Conservation (phyloP, 2,329 filamentous ascomycete genomes). For the Fonsecaea monophora region DNA sequence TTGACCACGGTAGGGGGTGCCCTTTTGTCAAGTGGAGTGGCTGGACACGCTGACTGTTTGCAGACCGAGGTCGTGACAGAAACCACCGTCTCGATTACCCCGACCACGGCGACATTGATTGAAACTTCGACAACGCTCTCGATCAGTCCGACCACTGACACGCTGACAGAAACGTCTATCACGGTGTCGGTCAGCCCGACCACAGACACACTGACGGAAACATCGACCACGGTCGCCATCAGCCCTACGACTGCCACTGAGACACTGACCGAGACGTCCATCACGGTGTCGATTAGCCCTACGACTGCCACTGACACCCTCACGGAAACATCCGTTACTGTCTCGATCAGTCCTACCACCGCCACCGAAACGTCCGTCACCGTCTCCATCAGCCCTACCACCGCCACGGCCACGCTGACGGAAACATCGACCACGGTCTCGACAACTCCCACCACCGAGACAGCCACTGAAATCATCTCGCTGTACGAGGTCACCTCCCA, state of each 20-base stretch:
- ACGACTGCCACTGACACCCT: background rate
- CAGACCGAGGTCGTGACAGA: constrained; percentile 31
- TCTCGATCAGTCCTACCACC: background rate
- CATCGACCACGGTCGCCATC: constrained; percentile 8
- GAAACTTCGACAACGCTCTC: background rate
- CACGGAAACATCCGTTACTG: too few species aligned
- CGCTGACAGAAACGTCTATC: constrained; percentile 1
- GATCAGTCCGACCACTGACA: constrained; percentile 17
- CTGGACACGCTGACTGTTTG: background rate
- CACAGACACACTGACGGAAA: constrained; percentile 16
- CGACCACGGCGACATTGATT: constrained; percentile 10
- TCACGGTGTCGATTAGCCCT: background rate
- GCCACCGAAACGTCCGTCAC: background rate
- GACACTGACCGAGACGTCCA: constrained; percentile 9
- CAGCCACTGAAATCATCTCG: constrained; percentile 28
- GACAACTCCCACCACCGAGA: constrained; percentile 11
- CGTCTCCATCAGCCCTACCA: too few species aligned
- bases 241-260: constrained; percentile 14
- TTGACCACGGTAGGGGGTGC: constrained; percentile 27
- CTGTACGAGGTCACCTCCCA: constrained; percentile 20
- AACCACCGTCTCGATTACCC: constrained; percentile 17
- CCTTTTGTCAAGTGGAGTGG: background rate
- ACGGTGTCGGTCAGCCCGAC: constrained; percentile 15
- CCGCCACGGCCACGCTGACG: constrained; percentile 6
- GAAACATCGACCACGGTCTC: background rate